These are phyloP conservation scores for Fusarium humuli DNA, from an alignment of 2,329 filamentous ascomycete genomes.

Conservation along the genomic window DNA sequence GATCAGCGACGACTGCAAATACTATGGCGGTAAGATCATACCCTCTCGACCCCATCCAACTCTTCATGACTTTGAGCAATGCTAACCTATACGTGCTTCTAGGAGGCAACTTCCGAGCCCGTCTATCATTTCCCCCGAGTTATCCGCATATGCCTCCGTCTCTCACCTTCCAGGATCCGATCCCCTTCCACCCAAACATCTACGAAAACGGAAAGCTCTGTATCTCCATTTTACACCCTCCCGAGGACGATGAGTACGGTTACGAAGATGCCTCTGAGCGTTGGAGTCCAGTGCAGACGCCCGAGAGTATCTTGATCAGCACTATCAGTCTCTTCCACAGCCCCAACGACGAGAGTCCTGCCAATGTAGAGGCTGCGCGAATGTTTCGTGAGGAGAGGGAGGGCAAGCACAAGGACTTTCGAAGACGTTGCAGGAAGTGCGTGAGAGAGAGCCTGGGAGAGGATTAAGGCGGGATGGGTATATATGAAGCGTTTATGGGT, in stretches of 20 bases:
- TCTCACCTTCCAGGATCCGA: conserved; percentile 85
- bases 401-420: conserved; percentile 75
- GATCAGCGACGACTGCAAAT: conserved; percentile 94
- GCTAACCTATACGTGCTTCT: conserved; percentile 19
- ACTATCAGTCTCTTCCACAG: conserved; percentile 93
- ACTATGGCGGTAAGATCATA: conserved; percentile 80
- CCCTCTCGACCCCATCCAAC: background rate
- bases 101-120: conserved; percentile 94
- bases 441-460: conserved; percentile 86
- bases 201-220: conserved; percentile 90
- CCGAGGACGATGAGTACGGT: conserved; percentile 92
- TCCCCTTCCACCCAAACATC: conserved; percentile 94
- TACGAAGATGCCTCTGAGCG: conserved; percentile 92
- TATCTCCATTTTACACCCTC: conserved; percentile 96
- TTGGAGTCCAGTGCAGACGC: conserved; percentile 94
- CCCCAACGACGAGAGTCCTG: conserved; percentile 95
- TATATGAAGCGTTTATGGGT: background rate
- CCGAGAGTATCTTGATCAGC: conserved; percentile 91
- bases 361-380: conserved; percentile 92
- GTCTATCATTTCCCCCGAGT: conserved; percentile 82
- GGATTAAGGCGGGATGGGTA: conserved; percentile 56
- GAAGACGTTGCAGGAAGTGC: conserved; percentile 79
- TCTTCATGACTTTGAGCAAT: conserved; percentile 2
- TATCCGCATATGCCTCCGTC: conserved; percentile 91
- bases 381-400: conserved; percentile 84